Base-by-base conservation (phyloP, 139 green algal genomes). In the Micractinium conductrix region DNA sequence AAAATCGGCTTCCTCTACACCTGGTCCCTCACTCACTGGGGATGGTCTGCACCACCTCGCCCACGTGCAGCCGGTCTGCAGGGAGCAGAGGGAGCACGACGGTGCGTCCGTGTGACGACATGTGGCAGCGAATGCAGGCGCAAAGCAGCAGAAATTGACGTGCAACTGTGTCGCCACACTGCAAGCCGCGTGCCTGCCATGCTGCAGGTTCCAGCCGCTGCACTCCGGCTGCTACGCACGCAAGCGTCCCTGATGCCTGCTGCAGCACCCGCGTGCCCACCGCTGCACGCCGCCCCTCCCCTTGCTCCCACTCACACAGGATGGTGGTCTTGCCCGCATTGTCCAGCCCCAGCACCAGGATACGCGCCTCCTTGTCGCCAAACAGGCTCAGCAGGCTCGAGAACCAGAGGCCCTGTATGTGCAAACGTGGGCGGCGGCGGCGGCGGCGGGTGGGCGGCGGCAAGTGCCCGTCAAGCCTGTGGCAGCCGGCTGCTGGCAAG, bases 271-370 rank as follows among this genome's bases (percentile, higher is more conserved):
- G 65, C 35, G 9, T 37, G 24, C 24, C 24, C 60, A 68, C 71
- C 16, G 43, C 71, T 58, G 71, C 43, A 4, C 24, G 43, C 70
- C 44, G 40, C 28, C 2, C 22, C 22, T 2, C 30, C 45, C 53
- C 16, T 17, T 44, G n/a, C n/a, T 33, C 21, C 5, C 10, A 17
- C 94, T 92, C 82, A 98, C 95, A 99, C 0, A 99, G 89, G 53
- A 99, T 99, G 7, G 97, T 99, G 2, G 97, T 99, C 84, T 99
- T 99, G 21, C 97, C 97, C 30, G 96, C 96, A 85, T 99, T 99
- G 87, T 99, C 96, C 37, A 99, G 90, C 0, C 97, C 97, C 24
- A 99, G 93, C 4, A 99, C 97, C 5, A 99, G 88, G 38, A 99
- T 99, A 1, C 97, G 86, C 0, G 97, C 97, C 87, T 99, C 97